These are phyloP conservation scores for Rhodotorula sp. DNA, from an alignment of 1,284 basidiomycete species.

Conservation along the genomic window DNA sequence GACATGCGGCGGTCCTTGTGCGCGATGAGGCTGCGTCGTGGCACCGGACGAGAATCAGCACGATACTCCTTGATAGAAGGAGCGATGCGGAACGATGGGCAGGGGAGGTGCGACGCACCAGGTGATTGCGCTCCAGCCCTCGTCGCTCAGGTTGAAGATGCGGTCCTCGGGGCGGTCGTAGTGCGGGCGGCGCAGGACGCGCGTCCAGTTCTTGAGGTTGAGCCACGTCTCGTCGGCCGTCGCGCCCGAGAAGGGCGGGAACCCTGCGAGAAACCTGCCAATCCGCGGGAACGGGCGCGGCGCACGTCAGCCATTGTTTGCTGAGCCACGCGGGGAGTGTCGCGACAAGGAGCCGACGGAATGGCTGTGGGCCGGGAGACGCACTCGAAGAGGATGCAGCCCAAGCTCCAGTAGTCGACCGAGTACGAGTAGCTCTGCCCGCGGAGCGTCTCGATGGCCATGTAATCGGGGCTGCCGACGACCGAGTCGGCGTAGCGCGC, in stretches of 20 bases:
- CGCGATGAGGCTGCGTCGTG: constrained; percentile 62
- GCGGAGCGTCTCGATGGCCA: constrained; percentile 67
- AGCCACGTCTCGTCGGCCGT: constrained; percentile 99
- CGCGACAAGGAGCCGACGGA: too few species aligned
- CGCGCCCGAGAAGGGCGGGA: constrained; percentile 95
- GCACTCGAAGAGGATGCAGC: constrained; percentile 87
- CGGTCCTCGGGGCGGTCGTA: constrained; percentile 95
- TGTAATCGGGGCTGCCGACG: constrained; percentile 96
- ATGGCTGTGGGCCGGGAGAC: constrained; percentile 5
- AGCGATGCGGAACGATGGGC: neutral
- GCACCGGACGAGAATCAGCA: neutral
- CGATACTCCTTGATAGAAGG: too few species aligned
- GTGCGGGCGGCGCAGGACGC: constrained; percentile 81
- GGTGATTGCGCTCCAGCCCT: constrained; percentile 94
- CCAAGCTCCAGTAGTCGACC: constrained; percentile 98
- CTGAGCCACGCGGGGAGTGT: too few species aligned
- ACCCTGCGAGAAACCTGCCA: constrained; percentile 61
- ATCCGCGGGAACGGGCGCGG: constrained; percentile 13
- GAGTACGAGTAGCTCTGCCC: constrained; percentile 93
- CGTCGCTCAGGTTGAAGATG: constrained; percentile 93
- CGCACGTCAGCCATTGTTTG: too few species aligned
- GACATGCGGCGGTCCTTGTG: constrained; percentile 78
- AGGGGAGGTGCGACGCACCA: constrained; percentile 57
- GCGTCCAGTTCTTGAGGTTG: constrained; percentile 97
- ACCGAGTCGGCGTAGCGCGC: constrained; percentile 96